Percentiles rank a stretch among this genome's conserved stretches.
Evolutionary conservation across 805 yeast genomes (phyloP).

Genomic region (Ogataea populi-albae): DNA sequence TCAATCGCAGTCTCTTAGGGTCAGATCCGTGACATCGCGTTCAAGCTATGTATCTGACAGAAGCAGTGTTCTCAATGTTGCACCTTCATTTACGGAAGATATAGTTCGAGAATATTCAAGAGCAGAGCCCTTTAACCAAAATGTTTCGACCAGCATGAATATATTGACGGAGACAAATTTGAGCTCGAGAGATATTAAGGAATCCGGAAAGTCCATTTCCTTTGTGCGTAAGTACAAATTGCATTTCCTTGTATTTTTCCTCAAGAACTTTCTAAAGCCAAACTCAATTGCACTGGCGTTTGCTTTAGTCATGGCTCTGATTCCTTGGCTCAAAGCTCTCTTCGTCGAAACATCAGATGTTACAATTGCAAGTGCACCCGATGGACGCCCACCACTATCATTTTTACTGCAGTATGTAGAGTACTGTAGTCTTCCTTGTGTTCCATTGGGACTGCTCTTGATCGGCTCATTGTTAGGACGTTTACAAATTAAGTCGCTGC

Average conservation of each 20-base stretch:
- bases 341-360: slow-evolving; percentile 36
- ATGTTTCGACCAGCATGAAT: slow-evolving; percentile 27
- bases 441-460: slow-evolving; percentile 51
- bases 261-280: slow-evolving; percentile 49
- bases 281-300: slow-evolving; percentile 44
- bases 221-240: slow-evolving; percentile 31
- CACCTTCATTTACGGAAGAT: slow-evolving; percentile 27
- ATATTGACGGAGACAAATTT: slow-evolving; percentile 36
- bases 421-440: slow-evolving; percentile 51
- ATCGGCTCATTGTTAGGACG: slow-evolving; percentile 55
- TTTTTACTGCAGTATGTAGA: slow-evolving; percentile 48
- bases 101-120: slow-evolving; percentile 35
- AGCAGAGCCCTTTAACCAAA: slow-evolving; percentile 32
- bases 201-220: slow-evolving; percentile 23
- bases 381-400: slow-evolving; percentile 51
- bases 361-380: slow-evolving; percentile 41
- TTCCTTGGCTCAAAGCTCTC: slow-evolving; percentile 52
- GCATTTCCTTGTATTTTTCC: slow-evolving; percentile 30
- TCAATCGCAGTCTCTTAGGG: slow-evolving; percentile 5
- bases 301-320: slow-evolving; percentile 47
- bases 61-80: slow-evolving; percentile 7
- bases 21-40: slow-evolving; percentile 2
- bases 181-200: slow-evolving; percentile 23
- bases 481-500: slow-evolving; percentile 43
- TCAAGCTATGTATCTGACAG: slow-evolving; percentile 6